Percentiles rank a stretch among this genome's conserved stretches.
phyloP scores from a whole-genome alignment of 495 filamentous ascomycete species.

The Talaromyces proteolyticus region DNA sequence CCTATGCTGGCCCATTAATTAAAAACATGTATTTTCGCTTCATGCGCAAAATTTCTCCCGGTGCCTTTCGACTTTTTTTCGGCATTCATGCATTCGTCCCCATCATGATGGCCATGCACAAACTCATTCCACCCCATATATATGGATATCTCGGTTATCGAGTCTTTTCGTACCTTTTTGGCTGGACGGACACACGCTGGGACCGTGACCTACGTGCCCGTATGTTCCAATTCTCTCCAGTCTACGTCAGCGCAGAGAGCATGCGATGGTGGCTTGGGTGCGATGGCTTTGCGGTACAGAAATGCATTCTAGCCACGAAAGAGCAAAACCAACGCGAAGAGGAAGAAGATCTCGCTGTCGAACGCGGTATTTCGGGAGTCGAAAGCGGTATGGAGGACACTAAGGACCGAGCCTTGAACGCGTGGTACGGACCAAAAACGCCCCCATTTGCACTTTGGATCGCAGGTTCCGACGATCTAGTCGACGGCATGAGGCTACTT shows the following conservation, averaged over 20 bases:
- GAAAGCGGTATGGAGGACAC: slow-evolving; percentile 12
- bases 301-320: slow-evolving; percentile 79
- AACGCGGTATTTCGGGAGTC: slow-evolving; percentile 11
- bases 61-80: slow-evolving; percentile 75
- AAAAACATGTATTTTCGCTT: slow-evolving; percentile 88
- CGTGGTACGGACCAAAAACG: slow-evolving; percentile 77
- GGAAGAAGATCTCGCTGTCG: slow-evolving; percentile 42
- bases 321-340: slow-evolving; percentile 62
- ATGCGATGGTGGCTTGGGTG: slow-evolving; percentile 96
- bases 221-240: slow-evolving; percentile 88
- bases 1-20: slow-evolving; percentile 83
- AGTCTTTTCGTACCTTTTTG: slow-evolving; percentile 86
- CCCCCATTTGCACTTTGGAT: slow-evolving; percentile 92
- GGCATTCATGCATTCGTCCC: slow-evolving; percentile 95
- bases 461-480: slow-evolving; percentile 72
- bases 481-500: slow-evolving; percentile 74
- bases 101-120: slow-evolving; percentile 85
- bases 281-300: slow-evolving; percentile 86
- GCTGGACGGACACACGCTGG: slow-evolving; percentile 85
- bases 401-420: slow-evolving; percentile 35
- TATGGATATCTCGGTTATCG: slow-evolving; percentile 87
- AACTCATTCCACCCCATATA: slow-evolving; percentile 51
- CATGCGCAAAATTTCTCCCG: slow-evolving; percentile 73
- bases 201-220: slow-evolving; percentile 73
- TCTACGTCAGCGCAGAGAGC: slow-evolving; percentile 82